These are phyloP conservation scores for Aotearoamyces nothofagi DNA, from an alignment of 2,329 filamentous ascomycete genomes.

Conservation along the genomic window DNA sequence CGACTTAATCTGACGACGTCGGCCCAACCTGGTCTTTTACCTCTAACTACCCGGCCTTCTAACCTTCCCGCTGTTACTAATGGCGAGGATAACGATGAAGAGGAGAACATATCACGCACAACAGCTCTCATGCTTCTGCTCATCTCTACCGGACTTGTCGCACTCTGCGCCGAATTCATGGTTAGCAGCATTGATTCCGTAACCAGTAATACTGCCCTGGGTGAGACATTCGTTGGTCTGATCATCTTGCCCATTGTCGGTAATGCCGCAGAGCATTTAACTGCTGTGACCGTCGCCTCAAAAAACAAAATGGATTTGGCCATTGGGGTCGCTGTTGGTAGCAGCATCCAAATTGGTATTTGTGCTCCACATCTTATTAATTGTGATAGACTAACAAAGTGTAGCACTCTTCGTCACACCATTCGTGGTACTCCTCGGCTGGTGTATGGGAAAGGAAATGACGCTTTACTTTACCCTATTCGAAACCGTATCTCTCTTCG, in stretches of 20 bases:
- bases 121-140: constrained; percentile 47
- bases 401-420: constrained; percentile 53
- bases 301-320: constrained; percentile 68
- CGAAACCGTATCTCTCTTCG: constrained; percentile 76
- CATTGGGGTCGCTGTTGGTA: constrained; percentile 57
- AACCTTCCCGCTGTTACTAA: constrained; percentile 12
- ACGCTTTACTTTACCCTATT: constrained; percentile 77
- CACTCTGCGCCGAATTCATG: constrained; percentile 55
- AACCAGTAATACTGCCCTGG: constrained; percentile 35
- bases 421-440: constrained; percentile 55
- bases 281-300: constrained; percentile 52
- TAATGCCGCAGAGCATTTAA: constrained; percentile 60
- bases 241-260: constrained; percentile 61
- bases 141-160: constrained; percentile 48
- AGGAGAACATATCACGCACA: constrained; percentile 34
- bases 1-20: constrained; percentile 33
- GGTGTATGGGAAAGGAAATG: constrained; percentile 54
- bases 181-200: constrained; percentile 52
- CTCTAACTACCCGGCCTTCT: constrained; percentile 3
- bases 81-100: constrained; percentile 17
- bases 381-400: too few relatives aligned
- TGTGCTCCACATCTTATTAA: too few relatives aligned
- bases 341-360: constrained; percentile 50
- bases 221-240: constrained; percentile 54
- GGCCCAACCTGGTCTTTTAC: constrained; percentile 3